These are phyloP conservation scores for Basipetospora chlamydospora DNA, from an alignment of 2,329 filamentous ascomycete species.

Conservation along the genomic window DNA sequence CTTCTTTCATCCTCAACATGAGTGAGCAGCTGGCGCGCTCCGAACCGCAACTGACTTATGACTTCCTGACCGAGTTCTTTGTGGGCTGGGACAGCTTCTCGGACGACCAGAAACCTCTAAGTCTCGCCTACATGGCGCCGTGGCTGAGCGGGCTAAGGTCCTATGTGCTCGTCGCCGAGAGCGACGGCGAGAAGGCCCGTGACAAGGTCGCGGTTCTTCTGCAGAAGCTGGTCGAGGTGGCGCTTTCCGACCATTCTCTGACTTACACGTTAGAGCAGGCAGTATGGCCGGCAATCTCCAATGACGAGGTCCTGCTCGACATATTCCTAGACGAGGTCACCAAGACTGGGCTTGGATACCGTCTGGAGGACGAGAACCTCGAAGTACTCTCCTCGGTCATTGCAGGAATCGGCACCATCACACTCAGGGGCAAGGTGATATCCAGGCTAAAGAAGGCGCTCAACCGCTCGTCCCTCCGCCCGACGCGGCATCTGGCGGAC, in stretches of 20 bases:
- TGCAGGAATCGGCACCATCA: conserved; percentile 48
- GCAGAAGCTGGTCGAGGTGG: conserved; percentile 51
- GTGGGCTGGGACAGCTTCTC: conserved; percentile 58
- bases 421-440: conserved; percentile 49
- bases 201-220: conserved; percentile 51
- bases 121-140: conserved; percentile 55
- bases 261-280: conserved; percentile 47
- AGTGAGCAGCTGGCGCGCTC: conserved; percentile 47
- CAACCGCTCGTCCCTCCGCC: conserved; percentile 50
- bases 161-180: conserved; percentile 41
- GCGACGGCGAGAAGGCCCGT: conserved; percentile 49
- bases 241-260: conserved; percentile 44
- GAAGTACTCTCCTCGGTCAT: conserved; percentile 49
- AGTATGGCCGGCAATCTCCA: conserved; percentile 49
- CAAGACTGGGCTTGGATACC: conserved; percentile 44
- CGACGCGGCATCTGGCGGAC: conserved; percentile 50
- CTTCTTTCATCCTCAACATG: conserved; percentile 49
- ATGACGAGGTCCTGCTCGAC: conserved; percentile 50
- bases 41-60: conserved; percentile 52
- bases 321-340: conserved; percentile 54
- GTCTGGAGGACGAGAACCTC: conserved; percentile 41
- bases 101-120: conserved; percentile 51
- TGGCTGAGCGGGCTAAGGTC: conserved; percentile 50
- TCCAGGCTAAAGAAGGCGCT: conserved; percentile 51
- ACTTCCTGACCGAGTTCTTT: conserved; percentile 61